phyloP scores from a whole-genome alignment of 305 asterid genomes.

The Solanum hybrid region DNA sequence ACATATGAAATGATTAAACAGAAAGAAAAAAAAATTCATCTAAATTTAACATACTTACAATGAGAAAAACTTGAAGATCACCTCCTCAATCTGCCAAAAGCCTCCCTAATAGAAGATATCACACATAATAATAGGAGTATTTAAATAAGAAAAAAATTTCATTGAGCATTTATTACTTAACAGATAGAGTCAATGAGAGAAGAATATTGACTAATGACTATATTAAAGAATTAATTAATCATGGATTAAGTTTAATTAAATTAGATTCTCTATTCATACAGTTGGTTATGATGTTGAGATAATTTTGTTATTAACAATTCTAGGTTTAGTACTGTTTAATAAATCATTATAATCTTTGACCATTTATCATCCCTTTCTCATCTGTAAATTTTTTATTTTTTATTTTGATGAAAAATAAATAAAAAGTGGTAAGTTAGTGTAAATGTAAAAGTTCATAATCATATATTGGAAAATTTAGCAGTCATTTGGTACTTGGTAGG shows the following conservation, averaged over 20 bases:
- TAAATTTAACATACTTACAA: not conserved
- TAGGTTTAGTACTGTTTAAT: not conserved
- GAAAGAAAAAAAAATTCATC: too few species aligned
- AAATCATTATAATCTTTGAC: not conserved
- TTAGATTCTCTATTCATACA: not conserved
- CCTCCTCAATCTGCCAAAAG: not conserved
- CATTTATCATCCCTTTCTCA: not conserved
- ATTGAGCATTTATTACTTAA: not conserved
- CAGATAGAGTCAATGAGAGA: not conserved
- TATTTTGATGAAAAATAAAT: not conserved
- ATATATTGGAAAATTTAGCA: not conserved
- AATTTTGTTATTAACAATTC: not conserved
- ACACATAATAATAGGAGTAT: not conserved
- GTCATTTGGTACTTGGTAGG: too few species aligned
- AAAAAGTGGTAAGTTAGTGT: not conserved
- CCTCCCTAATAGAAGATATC: not conserved
- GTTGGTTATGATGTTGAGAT: not conserved
- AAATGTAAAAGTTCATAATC: not conserved
- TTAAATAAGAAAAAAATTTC: not conserved
- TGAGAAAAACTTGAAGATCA: not conserved
- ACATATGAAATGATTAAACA: not conserved
- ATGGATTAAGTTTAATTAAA: not conserved
- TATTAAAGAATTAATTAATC: not conserved
- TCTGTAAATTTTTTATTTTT: too few species aligned
- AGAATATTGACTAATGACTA: not conserved